Conservation (phyloP, 2,329 filamentous ascomycete species). For the Hypomyces perniciosus region DNA sequence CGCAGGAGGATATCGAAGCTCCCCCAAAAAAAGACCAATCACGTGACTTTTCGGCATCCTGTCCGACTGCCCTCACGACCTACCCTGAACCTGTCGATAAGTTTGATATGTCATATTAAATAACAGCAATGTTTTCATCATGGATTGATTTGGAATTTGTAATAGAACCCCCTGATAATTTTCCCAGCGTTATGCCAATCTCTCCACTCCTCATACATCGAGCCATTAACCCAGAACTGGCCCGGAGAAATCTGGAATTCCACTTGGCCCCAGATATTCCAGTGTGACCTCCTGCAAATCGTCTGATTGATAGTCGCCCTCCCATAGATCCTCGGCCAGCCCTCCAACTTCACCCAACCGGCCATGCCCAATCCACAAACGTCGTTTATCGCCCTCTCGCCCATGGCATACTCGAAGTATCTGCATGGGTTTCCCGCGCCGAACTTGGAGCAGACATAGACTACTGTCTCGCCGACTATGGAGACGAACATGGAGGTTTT, state of each 20-base stretch:
- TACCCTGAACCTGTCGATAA: background rate
- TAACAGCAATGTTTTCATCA: too few relatives aligned
- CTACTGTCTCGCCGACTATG: background rate
- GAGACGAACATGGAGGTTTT: background rate
- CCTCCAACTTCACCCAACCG: background rate
- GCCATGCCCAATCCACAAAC: background rate
- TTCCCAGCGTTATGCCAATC: too few relatives aligned
- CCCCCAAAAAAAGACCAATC: background rate
- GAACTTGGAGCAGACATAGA: constrained; percentile 1
- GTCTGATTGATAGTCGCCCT: background rate
- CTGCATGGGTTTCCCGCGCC: background rate
- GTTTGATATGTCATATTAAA: too few relatives aligned
- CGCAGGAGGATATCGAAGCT: constrained; percentile 6
- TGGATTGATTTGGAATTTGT: too few relatives aligned
- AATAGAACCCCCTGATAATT: too few relatives aligned
- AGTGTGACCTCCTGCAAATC: background rate
- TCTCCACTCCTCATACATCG: too few relatives aligned
- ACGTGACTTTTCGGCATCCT: background rate
- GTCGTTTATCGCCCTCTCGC: background rate
- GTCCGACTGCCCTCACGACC: background rate
- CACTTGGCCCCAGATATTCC: background rate
- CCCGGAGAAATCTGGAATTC: background rate
- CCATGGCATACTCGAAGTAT: background rate
- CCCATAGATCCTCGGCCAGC: constrained; percentile 3
- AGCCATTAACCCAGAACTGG: background rate